Evolutionary conservation across 1,139 yeast genomes (phyloP).

Genomic region (Yueomyces sp.): DNA sequence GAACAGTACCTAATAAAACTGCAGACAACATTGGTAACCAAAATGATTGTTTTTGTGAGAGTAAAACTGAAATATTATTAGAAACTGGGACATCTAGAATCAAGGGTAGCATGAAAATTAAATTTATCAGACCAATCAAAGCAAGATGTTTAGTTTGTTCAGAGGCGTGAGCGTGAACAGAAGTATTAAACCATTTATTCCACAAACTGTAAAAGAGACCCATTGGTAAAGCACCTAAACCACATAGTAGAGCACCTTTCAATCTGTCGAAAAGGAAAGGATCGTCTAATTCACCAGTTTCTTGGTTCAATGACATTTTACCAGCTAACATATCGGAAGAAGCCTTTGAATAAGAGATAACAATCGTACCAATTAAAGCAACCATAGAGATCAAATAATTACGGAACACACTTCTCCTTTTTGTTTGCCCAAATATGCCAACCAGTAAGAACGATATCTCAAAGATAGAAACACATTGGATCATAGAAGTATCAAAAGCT

Average conservation of each 20-base stretch:
- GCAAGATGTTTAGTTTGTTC: conserved; percentile 14
- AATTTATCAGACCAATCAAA: conserved; percentile 12
- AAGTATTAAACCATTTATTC: conserved; percentile 10
- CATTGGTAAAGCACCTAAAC: conserved; percentile 15
- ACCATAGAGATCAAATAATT: conserved; percentile 7
- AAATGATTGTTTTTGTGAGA: conserved; percentile 10
- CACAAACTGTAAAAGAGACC: conserved; percentile 20
- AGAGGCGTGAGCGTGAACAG: conserved; percentile 1
- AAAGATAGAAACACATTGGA: conserved; percentile 16
- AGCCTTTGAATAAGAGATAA: conserved; percentile 18
- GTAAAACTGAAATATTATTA: conserved; percentile 5
- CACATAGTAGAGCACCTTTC: conserved; percentile 19
- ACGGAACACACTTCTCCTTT: conserved; percentile 6
- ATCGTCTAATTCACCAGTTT: conserved; percentile 18
- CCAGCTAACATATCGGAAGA: conserved; percentile 18
- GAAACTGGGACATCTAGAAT: not conserved
- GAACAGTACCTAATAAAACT: conserved; percentile 15
- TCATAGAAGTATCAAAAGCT: conserved; percentile 17
- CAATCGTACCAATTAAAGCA: conserved; percentile 9
- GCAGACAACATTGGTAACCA: conserved; percentile 14
- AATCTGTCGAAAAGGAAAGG: conserved; percentile 21
- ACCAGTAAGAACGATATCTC: conserved; percentile 15
- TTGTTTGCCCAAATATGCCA: conserved; percentile 10
- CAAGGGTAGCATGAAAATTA: conserved; percentile 13
- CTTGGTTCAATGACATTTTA: conserved; percentile 14